Evolutionary conservation across 139 green algal species (phyloP).

Genomic region (Chlamydomonas urium): DNA sequence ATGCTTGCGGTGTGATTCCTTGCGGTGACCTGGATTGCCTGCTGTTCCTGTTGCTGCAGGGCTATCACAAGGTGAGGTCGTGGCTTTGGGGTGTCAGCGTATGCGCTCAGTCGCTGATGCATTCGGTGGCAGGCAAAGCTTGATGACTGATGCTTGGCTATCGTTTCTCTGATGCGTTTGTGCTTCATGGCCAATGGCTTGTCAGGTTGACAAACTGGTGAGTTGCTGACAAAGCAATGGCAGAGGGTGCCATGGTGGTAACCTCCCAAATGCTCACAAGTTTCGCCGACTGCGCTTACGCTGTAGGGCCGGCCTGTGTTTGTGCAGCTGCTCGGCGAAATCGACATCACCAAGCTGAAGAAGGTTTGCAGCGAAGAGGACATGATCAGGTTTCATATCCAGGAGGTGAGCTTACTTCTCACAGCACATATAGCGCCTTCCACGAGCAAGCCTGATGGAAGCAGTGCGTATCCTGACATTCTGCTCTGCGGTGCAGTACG

Average conservation of each 20-base stretch:
- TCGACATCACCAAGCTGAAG: conserved; percentile 69
- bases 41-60: conserved; percentile 52
- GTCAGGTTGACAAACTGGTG: not conserved
- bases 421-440: not conserved
- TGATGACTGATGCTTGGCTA: too few species aligned
- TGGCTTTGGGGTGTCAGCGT: not conserved
- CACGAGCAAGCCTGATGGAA: not conserved
- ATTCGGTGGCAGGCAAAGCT: not conserved
- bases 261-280: too few species aligned
- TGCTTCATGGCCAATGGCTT: not conserved
- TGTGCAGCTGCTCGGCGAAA: conserved; percentile 81
- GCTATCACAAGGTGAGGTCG: conserved; percentile 47
- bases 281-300: not conserved
- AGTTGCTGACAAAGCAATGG: too few species aligned
- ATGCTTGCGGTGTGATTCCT: not conserved
- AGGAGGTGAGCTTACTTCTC: conserved; percentile 29
- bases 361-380: conserved; percentile 78
- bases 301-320: conserved; percentile 78
- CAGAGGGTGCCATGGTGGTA: too few species aligned
- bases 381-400: conserved; percentile 86
- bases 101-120: not conserved
- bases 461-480: not conserved
- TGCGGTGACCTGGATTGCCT: not conserved
- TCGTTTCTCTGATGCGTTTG: not conserved
- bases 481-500: conserved; percentile 16